phyloP scores from a whole-genome alignment of 495 filamentous ascomycete genomes.

The Annulohypoxylon moriforme region DNA sequence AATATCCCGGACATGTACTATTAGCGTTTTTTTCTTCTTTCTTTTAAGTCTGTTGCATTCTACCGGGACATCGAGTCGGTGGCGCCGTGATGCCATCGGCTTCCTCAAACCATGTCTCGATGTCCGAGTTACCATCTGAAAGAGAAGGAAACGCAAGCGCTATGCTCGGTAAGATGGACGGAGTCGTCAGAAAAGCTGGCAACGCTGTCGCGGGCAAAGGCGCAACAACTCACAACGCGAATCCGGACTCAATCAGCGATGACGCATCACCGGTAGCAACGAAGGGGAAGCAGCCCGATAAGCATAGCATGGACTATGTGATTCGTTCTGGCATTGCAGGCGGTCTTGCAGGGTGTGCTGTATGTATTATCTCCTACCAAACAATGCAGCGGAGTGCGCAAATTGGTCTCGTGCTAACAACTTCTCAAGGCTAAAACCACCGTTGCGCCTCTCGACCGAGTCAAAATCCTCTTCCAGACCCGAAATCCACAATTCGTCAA shows the following conservation, averaged over 20 bases:
- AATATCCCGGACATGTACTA: conserved; percentile 23
- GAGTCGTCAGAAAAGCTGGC: conserved; percentile 37
- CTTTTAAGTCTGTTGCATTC: neutral
- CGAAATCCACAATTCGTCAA: conserved; percentile 93
- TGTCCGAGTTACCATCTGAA: conserved; percentile 56
- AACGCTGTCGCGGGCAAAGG: conserved; percentile 35
- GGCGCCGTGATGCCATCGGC: conserved; percentile 62
- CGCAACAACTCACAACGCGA: conserved; percentile 31
- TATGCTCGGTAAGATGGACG: conserved; percentile 43
- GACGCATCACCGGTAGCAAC: conserved; percentile 54
- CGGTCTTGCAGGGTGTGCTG: conserved; percentile 87
- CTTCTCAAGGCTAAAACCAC: conserved; percentile 84
- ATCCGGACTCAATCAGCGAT: conserved; percentile 49
- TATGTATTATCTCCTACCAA: conserved; percentile 58
- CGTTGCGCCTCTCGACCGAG: conserved; percentile 94
- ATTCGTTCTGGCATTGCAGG: conserved; percentile 84
- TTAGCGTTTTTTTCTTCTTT: conserved; percentile 9
- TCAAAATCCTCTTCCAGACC: conserved; percentile 98
- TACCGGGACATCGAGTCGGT: conserved; percentile 36
- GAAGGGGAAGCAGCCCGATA: conserved; percentile 58
- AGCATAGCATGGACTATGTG: conserved; percentile 84
- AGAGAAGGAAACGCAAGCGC: conserved; percentile 47
- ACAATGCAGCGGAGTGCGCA: neutral
- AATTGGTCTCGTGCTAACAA: conserved; percentile 7
- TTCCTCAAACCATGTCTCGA: conserved; percentile 60